phyloP scores from a whole-genome alignment of 345 rosid species.

The Heritiera littoralis region DNA sequence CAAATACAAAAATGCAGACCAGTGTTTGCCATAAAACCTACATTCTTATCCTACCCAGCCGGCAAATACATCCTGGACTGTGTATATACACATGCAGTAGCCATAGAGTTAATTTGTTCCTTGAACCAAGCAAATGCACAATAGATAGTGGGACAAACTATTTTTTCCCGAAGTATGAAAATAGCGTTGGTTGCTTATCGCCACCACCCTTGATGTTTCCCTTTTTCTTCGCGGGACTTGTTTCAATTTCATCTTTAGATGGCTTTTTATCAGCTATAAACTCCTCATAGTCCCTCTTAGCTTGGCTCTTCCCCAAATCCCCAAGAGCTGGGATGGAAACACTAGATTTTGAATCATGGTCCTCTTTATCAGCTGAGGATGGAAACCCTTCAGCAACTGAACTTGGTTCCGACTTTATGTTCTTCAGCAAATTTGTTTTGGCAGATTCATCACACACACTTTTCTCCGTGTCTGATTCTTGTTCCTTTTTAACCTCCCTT shows the following conservation, averaged over 20 bases:
- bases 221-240: conserved; percentile 48
- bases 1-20: background rate
- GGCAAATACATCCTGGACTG: background rate
- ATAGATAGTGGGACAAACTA: conserved; percentile 20
- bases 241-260: conserved; percentile 20
- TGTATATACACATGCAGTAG: background rate
- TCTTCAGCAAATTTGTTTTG: conserved; percentile 10
- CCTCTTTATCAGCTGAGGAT: background rate
- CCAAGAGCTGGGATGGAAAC: background rate
- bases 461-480: conserved; percentile 29
- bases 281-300: conserved; percentile 49
- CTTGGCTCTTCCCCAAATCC: conserved; percentile 19
- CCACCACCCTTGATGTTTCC: background rate
- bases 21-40: background rate
- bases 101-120: background rate
- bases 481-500: conserved; percentile 51
- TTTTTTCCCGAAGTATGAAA: conserved; percentile 13
- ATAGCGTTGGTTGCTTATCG: background rate
- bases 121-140: background rate
- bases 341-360: background rate
- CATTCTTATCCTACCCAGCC: no score
- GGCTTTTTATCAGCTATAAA: conserved; percentile 36
- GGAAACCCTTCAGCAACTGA: conserved; percentile 24
- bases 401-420: conserved; percentile 19
- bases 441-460: conserved; percentile 28